Base-by-base conservation (phyloP, 2,329 filamentous ascomycete species). In the Myotisia sp. region DNA sequence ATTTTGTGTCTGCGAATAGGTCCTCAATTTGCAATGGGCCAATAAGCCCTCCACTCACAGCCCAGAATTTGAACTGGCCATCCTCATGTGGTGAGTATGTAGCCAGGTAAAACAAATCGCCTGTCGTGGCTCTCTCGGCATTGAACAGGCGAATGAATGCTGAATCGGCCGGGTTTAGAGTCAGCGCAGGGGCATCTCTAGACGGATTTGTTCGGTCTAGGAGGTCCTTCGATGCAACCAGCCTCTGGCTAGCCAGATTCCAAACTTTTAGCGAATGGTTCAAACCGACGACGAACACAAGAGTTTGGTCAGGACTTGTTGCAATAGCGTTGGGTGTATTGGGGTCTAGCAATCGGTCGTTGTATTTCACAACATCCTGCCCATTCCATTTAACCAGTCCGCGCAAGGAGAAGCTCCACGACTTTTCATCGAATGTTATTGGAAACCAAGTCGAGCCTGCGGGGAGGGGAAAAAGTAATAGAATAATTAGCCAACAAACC, bases 51-150 rank as follows among this genome's bases (percentile, higher is more conserved):
- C 76, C 71, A 44, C 76, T 71, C 12, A 79, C 71, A 34, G 72
- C 71, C 83, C 86, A 98, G 52, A 98, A 86, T 55, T 93, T 95
- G 67, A 98, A 95, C 51, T 87, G 79, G 22, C 90, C 81, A 26
- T 76, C 72, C 19, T 85, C 80, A 42, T 90, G 74, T 0, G 90
- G 87, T 7, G 86, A 94, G 55, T 85, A 93, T 6, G 84, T 87
- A 23, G 83, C 74, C 34, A 87, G 71, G 38, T 70, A 69, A 49
- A 74, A 77, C 24, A 58, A 50, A 40, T 65, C 63, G 10, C 54
- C 53, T 33, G 63, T 59, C 18, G 63, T 46, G 13, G 63, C 60
- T 12, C 60, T 60, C 29, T 64, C 59, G 8, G 66, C 64, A 9
- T 76, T 72, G 34, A 86, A 67, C 12, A 93, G 64, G 37, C 78